Evolutionary conservation across 305 asterid species (phyloP).

Genomic region (Caryopteris hybrid): DNA sequence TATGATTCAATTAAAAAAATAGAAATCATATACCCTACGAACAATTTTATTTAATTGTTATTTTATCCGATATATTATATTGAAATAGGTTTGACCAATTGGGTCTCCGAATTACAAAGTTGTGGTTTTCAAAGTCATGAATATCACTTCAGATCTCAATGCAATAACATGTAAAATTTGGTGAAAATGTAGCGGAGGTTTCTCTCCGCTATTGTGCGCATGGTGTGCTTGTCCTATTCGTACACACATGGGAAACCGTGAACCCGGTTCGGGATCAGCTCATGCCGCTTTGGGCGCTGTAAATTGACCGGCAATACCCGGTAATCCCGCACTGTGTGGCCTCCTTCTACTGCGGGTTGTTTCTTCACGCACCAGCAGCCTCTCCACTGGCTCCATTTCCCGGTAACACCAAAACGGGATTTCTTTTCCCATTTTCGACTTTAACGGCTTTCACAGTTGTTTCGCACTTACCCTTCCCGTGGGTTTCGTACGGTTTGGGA

Average conservation of each 20-base stretch:
- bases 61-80: no score
- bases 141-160: no score
- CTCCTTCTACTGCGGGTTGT: constrained; percentile 38
- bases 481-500: no score
- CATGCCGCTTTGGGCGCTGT: not conserved
- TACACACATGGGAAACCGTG: constrained; percentile 10
- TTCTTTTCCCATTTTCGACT: no score
- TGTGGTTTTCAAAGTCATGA: no score
- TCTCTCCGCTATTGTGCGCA: not conserved
- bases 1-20: no score
- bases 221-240: constrained; percentile 26
- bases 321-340: constrained; percentile 28
- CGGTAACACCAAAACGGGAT: constrained; percentile 21
- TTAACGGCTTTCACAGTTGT: no score
- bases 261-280: not conserved
- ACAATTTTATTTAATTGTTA: no score
- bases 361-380: constrained; percentile 26
- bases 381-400: constrained; percentile 35
- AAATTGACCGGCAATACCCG: constrained; percentile 32
- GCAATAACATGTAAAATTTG: not conserved
- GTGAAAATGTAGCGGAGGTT: not conserved
- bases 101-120: no score
- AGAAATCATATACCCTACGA: no score
- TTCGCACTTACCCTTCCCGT: no score
- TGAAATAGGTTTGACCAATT: no score